Evolutionary conservation across 2,329 filamentous ascomycete genomes (phyloP).

Genomic region (Dactylonectria estremocensis): DNA sequence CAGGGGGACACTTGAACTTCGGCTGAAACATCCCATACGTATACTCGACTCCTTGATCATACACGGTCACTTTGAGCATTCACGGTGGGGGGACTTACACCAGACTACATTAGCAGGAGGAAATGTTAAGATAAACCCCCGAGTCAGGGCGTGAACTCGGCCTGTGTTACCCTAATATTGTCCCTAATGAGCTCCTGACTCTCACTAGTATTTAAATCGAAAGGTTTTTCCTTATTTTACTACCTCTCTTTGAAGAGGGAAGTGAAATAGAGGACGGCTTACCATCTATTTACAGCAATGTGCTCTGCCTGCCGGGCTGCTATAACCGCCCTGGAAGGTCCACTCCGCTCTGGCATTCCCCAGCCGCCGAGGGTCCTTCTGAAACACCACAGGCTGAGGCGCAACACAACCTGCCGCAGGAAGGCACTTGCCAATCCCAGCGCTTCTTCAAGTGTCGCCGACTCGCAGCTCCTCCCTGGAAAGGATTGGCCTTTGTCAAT

Average conservation of each 20-base stretch:
- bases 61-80: too few relatives aligned
- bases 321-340: slow-evolving; percentile 25
- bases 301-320: background rate
- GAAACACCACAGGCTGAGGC: slow-evolving; percentile 37
- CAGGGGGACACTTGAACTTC: background rate
- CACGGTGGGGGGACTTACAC: too few relatives aligned
- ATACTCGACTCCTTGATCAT: background rate
- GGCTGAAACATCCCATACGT: background rate
- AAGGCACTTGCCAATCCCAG: slow-evolving; percentile 26
- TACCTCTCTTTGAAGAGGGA: too few relatives aligned
- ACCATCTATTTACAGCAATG: too few relatives aligned
- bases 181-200: too few relatives aligned
- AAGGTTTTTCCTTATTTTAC: too few relatives aligned
- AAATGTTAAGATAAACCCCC: too few relatives aligned
- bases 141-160: too few relatives aligned
- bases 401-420: slow-evolving; percentile 45
- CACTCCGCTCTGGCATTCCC: slow-evolving; percentile 35
- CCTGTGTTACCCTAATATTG: too few relatives aligned
- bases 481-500: background rate
- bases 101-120: too few relatives aligned
- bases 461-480: background rate
- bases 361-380: slow-evolving; percentile 26
- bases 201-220: too few relatives aligned
- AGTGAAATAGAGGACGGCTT: too few relatives aligned
- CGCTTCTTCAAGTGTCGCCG: slow-evolving; percentile 17